Conservation (phyloP, 305 asterid species). For the Plantago coronopus region DNA sequence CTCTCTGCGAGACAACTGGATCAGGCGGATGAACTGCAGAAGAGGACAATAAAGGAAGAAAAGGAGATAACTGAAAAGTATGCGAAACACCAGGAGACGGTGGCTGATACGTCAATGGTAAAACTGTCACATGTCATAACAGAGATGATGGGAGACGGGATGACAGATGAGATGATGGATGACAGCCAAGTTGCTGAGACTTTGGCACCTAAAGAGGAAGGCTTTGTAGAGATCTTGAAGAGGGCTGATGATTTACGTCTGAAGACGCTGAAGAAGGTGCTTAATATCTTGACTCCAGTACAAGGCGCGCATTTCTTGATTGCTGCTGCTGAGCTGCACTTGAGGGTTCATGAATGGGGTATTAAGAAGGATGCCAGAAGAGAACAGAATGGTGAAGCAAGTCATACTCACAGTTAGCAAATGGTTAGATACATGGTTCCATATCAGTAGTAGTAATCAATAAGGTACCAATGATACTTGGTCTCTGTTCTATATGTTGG, state of each 20-base stretch:
- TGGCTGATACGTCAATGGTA: conserved; percentile 54
- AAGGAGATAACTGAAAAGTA: conserved; percentile 41
- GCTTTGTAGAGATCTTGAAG: conserved; percentile 31
- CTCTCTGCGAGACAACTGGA: conserved; percentile 35
- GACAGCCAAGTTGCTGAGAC: conserved; percentile 20
- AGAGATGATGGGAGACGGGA: conserved; percentile 34
- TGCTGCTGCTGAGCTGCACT: conserved; percentile 67
- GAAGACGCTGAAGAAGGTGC: conserved; percentile 39
- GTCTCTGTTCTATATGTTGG: conserved; percentile 4
- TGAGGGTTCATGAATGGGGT: conserved; percentile 84
- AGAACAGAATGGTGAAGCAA: not conserved
- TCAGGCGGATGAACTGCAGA: conserved; percentile 41
- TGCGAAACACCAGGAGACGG: conserved; percentile 54
- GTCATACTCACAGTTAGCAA: not conserved
- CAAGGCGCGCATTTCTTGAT: conserved; percentile 68
- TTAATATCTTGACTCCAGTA: conserved; percentile 31
- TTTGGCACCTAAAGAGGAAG: conserved; percentile 42
- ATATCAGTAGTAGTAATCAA: not conserved
- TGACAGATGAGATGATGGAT: not conserved
- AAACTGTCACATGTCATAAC: conserved; percentile 36
- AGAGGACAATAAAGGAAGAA: conserved; percentile 42
- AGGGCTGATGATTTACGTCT: conserved; percentile 60
- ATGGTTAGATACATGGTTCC: not conserved
- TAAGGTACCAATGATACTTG: not conserved
- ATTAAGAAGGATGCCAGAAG: conserved; percentile 33